Evolutionary conservation across 2,329 filamentous ascomycete genomes (phyloP).

Genomic region (Sphaerulina musiva): DNA sequence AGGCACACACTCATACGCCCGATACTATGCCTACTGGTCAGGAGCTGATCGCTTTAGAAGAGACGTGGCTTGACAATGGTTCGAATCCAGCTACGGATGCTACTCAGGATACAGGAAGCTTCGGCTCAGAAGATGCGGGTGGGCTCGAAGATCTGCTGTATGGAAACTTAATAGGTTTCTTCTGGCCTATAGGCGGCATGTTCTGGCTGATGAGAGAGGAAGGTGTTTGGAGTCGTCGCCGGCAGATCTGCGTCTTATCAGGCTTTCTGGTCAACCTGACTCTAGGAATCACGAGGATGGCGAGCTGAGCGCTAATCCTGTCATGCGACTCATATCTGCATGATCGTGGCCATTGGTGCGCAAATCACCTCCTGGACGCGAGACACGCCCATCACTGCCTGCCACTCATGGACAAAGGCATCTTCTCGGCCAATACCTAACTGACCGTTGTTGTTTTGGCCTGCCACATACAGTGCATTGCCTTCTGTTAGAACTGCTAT

Average conservation of each 20-base stretch:
- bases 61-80: conserved; percentile 74
- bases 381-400: conserved; percentile 12
- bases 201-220: conserved; percentile 82
- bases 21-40: conserved; percentile 80
- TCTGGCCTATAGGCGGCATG: conserved; percentile 83
- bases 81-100: conserved; percentile 32
- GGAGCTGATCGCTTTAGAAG: conserved; percentile 71
- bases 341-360: conserved; percentile 25
- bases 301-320: background rate
- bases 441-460: conserved; percentile 54
- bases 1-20: conserved; percentile 73
- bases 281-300: background rate
- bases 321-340: background rate
- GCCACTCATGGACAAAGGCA: conserved; percentile 26
- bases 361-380: conserved; percentile 19
- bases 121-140: conserved; percentile 51
- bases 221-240: conserved; percentile 75
- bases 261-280: conserved; percentile 70
- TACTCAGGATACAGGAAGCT: conserved; percentile 39
- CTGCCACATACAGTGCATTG: conserved; percentile 50
- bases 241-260: conserved; percentile 78
- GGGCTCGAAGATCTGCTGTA: conserved; percentile 79
- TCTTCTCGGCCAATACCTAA: conserved; percentile 40
- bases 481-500: conserved; percentile 50
- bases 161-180: conserved; percentile 86